phyloP scores from a whole-genome alignment of 306 rosid genomes.

The Mucuna pruriens region DNA sequence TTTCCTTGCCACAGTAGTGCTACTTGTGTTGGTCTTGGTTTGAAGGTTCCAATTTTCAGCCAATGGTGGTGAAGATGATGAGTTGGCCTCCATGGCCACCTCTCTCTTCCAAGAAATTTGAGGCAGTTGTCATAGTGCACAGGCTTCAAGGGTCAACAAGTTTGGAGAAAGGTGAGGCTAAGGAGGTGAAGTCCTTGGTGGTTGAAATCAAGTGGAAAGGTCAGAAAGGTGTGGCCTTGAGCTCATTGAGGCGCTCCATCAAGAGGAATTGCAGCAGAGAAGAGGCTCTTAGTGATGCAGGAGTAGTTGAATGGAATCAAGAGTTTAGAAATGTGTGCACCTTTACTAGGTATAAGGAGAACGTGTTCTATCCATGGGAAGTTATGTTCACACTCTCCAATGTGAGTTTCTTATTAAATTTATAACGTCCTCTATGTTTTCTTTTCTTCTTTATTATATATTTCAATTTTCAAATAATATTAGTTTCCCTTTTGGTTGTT shows the following conservation, averaged over 20 bases:
- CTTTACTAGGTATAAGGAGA: conserved; percentile 61
- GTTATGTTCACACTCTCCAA: conserved; percentile 67
- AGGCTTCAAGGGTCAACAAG: conserved; percentile 54
- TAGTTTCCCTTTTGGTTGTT: neutral
- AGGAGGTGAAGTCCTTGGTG: conserved; percentile 44
- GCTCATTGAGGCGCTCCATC: conserved; percentile 62
- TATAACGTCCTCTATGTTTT: neutral
- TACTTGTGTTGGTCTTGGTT: neutral
- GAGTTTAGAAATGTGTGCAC: conserved; percentile 65
- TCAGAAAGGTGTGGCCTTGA: conserved; percentile 56
- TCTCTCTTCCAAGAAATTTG: conserved; percentile 62
- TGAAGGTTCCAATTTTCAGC: neutral
- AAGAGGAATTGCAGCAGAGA: conserved; percentile 65
- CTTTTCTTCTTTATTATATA: neutral
- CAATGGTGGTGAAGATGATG: conserved; percentile 83
- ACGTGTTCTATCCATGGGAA: conserved; percentile 80
- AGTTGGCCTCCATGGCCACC: conserved; percentile 92
- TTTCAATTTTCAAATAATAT: neutral
- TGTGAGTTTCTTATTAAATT: conserved; percentile 45
- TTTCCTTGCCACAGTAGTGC: neutral
- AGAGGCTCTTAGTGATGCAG: conserved; percentile 47
- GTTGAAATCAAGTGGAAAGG: conserved; percentile 84
- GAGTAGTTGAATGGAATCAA: conserved; percentile 68
- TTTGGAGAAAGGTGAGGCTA: conserved; percentile 37
- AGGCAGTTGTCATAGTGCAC: conserved; percentile 55